phyloP scores from a whole-genome alignment of 805 yeast species.

The Ogataea zsoltii region DNA sequence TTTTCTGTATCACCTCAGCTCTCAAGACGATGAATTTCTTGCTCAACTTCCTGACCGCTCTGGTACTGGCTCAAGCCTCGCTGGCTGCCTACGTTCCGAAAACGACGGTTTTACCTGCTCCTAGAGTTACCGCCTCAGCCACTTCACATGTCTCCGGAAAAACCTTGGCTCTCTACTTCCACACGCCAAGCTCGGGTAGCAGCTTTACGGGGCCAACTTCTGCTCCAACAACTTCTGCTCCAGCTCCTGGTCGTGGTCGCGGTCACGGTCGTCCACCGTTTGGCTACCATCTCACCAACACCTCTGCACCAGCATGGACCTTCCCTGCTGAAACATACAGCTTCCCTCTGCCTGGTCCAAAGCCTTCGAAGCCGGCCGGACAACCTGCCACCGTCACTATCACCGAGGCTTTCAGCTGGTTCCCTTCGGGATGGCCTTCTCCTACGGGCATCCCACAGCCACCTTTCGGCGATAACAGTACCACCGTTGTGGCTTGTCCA shows the following conservation, averaged over 20 bases:
- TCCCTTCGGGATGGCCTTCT: not conserved
- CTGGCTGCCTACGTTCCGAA: slow-evolving; percentile 1
- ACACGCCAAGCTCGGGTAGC: no score
- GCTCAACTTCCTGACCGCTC: not conserved
- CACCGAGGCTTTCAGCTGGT: not conserved
- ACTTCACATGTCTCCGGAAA: no score
- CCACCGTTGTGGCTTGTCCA: not conserved
- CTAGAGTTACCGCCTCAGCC: not conserved
- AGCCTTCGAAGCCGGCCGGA: not conserved
- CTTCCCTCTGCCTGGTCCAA: not conserved
- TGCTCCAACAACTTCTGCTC: not conserved
- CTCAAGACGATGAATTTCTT: not conserved
- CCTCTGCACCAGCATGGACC: not conserved
- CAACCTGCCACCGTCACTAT: not conserved
- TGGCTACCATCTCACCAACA: slow-evolving; percentile 2
- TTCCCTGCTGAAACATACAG: not conserved
- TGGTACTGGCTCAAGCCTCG: not conserved
- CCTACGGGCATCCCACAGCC: not conserved
- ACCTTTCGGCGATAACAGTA: not conserved
- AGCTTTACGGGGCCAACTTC: no score
- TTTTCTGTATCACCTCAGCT: not conserved
- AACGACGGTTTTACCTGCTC: not conserved
- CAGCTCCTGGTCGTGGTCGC: no score
- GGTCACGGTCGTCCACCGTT: not conserved
- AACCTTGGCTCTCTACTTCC: no score